phyloP scores from a whole-genome alignment of 106 monocot genomes.

The Platanthera zijinensis region DNA sequence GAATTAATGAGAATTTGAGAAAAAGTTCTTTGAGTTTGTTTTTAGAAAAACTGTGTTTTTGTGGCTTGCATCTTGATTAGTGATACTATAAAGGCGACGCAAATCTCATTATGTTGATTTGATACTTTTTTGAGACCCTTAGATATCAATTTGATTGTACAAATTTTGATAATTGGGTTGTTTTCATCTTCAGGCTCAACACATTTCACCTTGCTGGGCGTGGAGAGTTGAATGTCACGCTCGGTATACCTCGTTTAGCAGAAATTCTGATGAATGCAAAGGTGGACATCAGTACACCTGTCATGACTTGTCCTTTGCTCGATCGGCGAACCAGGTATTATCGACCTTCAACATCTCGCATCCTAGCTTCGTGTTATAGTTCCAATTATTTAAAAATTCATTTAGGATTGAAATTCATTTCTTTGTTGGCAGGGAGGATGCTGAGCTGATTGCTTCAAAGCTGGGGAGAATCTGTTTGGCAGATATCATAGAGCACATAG shows the following conservation, averaged over 20 bases:
- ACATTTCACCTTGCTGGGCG: slow-evolving; percentile 98
- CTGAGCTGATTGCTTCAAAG: slow-evolving; percentile 57
- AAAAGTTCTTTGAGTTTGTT: not conserved
- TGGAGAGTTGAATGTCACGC: slow-evolving; percentile 95
- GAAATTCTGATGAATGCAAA: slow-evolving; percentile 85
- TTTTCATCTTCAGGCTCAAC: slow-evolving; percentile 51
- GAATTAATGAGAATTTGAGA: not conserved
- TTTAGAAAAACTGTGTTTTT: not conserved
- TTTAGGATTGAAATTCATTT: not conserved
- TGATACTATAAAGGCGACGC: too few species aligned
- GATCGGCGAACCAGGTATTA: slow-evolving; percentile 29
- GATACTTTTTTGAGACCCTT: too few species aligned
- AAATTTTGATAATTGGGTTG: not conserved
- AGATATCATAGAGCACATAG: slow-evolving; percentile 68
- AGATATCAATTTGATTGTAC: not conserved
- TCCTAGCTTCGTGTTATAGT: not conserved
- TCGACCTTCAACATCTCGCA: not conserved
- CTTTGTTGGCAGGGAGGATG: slow-evolving; percentile 65
- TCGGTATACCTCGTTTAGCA: slow-evolving; percentile 87
- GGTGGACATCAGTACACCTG: slow-evolving; percentile 60
- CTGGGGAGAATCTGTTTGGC: slow-evolving; percentile 59
- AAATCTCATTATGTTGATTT: too few species aligned
- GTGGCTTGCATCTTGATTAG: not conserved
- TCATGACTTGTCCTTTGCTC: slow-evolving; percentile 82
- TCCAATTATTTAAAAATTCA: not conserved